Evolutionary conservation across 2,329 filamentous ascomycete genomes (phyloP), one percentile per base, ranked within the genome.

Genomic region (Claviceps africana): DNA sequence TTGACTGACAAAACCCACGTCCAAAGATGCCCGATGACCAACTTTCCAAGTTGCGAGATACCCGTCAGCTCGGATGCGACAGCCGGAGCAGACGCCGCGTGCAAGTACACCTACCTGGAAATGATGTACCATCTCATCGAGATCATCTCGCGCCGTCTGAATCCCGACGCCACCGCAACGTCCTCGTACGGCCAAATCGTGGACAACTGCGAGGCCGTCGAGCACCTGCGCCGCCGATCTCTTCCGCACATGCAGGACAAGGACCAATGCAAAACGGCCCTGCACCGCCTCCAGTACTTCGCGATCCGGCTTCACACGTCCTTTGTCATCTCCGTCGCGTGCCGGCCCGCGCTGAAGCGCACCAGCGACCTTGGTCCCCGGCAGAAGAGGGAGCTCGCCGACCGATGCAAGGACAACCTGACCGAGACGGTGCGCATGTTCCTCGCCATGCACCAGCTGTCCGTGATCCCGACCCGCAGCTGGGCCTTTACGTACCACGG

Each of bases 401-500:
- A 77, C 30, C 74, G 75, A 53, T 84, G 81, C 68, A 82, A 81
- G 61, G 65, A 70, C 17, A 83, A 82, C 59, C 67, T 84, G 28
- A 78, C 78, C 6, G 79, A 83, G 61, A 83, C 80, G 13, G 80
- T 84, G 11, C 75, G 78, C 42, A 84, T 83, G 80, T 84, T 83
- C 60, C 68, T 84, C 22, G 78, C 80, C 17, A 84, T 84, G 81
- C 80, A 84, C 62, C 80, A 82, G 56, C 67, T 84, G 31, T 83
- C 79, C 2, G 77, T 81, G 9, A 83, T 83, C 47, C 81, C 81
- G 1, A 84, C 81, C 0, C 71, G 81, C 28, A 83, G 78, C 53
- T 84, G 81, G 81, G 80, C 81, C 0, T 83, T 83, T 55, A 84
- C 81, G 1, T 83, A 83, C 53, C 79, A 84, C 58, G 79, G 81